A percentile compares a stretch with the other conserved stretches of the same genome.
These are phyloP conservation scores for Verticillium albo-atrum DNA, from an alignment of 2,329 filamentous ascomycete species.

Conservation along the genomic window DNA sequence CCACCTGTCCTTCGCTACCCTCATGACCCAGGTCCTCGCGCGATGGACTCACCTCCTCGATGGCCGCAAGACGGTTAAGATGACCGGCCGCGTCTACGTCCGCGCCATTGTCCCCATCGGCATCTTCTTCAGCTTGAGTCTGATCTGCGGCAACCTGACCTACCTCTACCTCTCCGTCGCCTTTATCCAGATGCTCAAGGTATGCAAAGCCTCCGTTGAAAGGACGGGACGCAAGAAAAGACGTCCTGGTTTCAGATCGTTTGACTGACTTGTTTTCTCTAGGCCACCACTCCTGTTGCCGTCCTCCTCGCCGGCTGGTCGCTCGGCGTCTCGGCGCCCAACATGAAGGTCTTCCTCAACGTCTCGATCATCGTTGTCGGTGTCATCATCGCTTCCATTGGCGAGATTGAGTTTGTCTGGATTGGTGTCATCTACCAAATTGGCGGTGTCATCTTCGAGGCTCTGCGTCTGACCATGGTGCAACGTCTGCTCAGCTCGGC, in stretches of 20 bases:
- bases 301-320: slow-evolving; percentile 87
- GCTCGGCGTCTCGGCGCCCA: slow-evolving; percentile 78
- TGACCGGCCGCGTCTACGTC: slow-evolving; percentile 91
- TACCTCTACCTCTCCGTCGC: slow-evolving; percentile 94
- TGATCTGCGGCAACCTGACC: slow-evolving; percentile 94
- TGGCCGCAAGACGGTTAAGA: slow-evolving; percentile 92
- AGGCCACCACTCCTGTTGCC: slow-evolving; percentile 93
- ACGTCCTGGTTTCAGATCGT: background rate
- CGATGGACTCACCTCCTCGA: slow-evolving; percentile 87
- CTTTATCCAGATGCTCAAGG: slow-evolving; percentile 99
- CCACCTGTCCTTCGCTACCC: slow-evolving; percentile 87
- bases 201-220: slow-evolving; percentile 28
- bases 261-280: background rate
- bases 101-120: slow-evolving; percentile 93
- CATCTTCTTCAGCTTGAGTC: slow-evolving; percentile 89
- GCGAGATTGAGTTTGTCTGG: slow-evolving; percentile 90
- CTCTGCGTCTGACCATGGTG: slow-evolving; percentile 78
- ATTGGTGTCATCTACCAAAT: slow-evolving; percentile 76
- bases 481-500: slow-evolving; percentile 75
- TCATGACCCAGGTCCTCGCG: slow-evolving; percentile 92
- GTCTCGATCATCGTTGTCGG: slow-evolving; percentile 93
- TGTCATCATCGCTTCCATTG: slow-evolving; percentile 89
- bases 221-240: no score
- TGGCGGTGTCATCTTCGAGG: slow-evolving; percentile 75
- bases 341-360: slow-evolving; percentile 83